Percentiles rank a stretch among this genome's conserved stretches.
phyloP scores from a whole-genome alignment of 306 rosid genomes.

The Sicyos edulis region DNA sequence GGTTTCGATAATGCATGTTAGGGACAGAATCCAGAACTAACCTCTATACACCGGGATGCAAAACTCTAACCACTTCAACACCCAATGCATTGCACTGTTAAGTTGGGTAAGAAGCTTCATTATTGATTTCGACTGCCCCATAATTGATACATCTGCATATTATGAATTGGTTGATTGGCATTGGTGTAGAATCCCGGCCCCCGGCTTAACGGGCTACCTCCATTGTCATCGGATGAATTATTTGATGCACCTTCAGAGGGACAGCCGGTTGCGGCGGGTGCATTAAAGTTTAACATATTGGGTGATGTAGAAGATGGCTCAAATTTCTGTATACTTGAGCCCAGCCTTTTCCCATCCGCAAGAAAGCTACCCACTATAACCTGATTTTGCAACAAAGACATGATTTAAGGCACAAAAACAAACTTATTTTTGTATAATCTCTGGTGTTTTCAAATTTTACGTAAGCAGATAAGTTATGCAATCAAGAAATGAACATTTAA shows the following conservation, averaged over 20 bases:
- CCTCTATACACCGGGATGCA: conserved; percentile 24
- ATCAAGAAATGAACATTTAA: conserved; percentile 1
- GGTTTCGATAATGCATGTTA: conserved; percentile 13
- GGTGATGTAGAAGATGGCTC: conserved; percentile 44
- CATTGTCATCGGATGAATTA: conserved; percentile 64
- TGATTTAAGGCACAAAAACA: conserved; percentile 1
- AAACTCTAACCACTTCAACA: conserved; percentile 24
- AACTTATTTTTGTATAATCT: background rate
- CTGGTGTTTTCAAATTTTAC: background rate
- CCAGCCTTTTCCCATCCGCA: conserved; percentile 44
- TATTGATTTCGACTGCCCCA: conserved; percentile 65
- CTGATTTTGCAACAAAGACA: conserved; percentile 31
- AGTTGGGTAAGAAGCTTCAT: conserved; percentile 32
- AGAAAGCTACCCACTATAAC: conserved; percentile 68
- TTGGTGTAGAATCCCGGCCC: conserved; percentile 44
- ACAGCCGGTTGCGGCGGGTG: conserved; percentile 43
- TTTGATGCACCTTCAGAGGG: conserved; percentile 59
- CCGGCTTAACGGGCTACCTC: conserved; percentile 41
- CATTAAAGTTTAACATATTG: conserved; percentile 51
- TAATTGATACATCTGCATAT: conserved; percentile 44
- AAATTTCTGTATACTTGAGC: conserved; percentile 37
- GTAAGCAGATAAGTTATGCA: background rate
- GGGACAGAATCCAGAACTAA: conserved; percentile 18
- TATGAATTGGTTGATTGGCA: conserved; percentile 45
- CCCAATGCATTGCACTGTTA: conserved; percentile 30